Conservation (phyloP, 805 yeast genomes). For the Kodamaea leandrae region DNA sequence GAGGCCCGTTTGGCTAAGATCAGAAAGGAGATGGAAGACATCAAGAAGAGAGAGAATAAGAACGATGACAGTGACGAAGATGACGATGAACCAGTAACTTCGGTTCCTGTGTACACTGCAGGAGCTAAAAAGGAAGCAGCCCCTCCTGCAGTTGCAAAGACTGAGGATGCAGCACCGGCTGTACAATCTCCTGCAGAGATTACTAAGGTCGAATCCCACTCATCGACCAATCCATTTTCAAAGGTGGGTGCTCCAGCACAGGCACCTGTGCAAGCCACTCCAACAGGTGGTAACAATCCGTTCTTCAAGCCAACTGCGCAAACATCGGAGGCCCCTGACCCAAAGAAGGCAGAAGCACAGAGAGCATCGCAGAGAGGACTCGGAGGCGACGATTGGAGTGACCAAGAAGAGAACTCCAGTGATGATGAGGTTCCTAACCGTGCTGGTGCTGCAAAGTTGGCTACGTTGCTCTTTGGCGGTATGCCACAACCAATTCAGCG, state of each 20-base stretch:
- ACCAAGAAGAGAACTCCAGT: constrained; percentile 40
- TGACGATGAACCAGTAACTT: constrained; percentile 30
- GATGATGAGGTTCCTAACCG: constrained; percentile 50
- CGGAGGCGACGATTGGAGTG: constrained; percentile 48
- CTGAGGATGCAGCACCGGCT: constrained; percentile 10
- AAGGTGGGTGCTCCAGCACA: constrained; percentile 22
- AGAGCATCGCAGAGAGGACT: constrained; percentile 68
- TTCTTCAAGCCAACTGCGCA: constrained; percentile 50
- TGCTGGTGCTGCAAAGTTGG: constrained; percentile 56
- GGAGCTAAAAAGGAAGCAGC: constrained; percentile 10
- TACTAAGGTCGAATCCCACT: constrained; percentile 6
- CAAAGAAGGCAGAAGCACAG: constrained; percentile 63
- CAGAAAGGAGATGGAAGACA: constrained; percentile 57
- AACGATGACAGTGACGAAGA: constrained; percentile 22
- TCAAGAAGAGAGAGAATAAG: constrained; percentile 32
- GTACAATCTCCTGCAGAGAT: constrained; percentile 3
- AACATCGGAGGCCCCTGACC: constrained; percentile 41
- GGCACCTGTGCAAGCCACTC: constrained; percentile 12
- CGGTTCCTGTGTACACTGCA: constrained; percentile 22
- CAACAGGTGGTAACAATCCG: constrained; percentile 44
- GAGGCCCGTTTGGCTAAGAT: constrained; percentile 59
- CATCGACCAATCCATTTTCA: constrained; percentile 52
- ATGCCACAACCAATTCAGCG: constrained; percentile 36
- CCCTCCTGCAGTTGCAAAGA: constrained; percentile 1
- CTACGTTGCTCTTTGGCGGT: constrained; percentile 53